Conservation (phyloP, 169 alveolate genomes). For the Plasmodium billcollinsi region DNA sequence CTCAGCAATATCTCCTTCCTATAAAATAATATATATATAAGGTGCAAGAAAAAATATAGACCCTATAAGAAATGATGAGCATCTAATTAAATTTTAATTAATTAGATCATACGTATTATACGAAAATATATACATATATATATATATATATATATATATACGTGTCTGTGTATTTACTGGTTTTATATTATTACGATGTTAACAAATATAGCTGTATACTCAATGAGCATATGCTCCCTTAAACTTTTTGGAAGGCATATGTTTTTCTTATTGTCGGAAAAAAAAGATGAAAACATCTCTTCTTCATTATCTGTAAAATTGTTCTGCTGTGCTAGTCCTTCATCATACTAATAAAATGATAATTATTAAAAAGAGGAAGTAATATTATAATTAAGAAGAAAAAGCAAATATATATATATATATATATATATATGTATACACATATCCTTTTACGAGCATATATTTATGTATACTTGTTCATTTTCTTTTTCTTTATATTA, state of each 20-base stretch:
- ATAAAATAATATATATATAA: neutral
- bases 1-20: constrained; percentile 70
- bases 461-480: neutral
- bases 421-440: neutral
- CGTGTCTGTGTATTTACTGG: neutral
- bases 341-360: neutral
- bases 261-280: constrained; percentile 16
- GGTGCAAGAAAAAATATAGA: neutral
- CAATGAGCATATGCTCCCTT: constrained; percentile 41
- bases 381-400: neutral
- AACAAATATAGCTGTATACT: constrained; percentile 57
- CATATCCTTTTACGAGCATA: too few relatives aligned
- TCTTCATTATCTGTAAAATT: constrained; percentile 20
- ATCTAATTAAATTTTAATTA: neutral
- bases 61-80: neutral
- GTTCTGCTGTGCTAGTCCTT: neutral
- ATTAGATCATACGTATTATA: neutral
- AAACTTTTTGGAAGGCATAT: constrained; percentile 46
- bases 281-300: constrained; percentile 30
- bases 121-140: neutral
- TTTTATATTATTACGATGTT: constrained; percentile 29
- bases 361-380: neutral
- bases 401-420: neutral
- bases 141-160: neutral
- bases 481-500: neutral